phyloP scores from a whole-genome alignment of 306 rosid species.

The Prunus mume region DNA sequence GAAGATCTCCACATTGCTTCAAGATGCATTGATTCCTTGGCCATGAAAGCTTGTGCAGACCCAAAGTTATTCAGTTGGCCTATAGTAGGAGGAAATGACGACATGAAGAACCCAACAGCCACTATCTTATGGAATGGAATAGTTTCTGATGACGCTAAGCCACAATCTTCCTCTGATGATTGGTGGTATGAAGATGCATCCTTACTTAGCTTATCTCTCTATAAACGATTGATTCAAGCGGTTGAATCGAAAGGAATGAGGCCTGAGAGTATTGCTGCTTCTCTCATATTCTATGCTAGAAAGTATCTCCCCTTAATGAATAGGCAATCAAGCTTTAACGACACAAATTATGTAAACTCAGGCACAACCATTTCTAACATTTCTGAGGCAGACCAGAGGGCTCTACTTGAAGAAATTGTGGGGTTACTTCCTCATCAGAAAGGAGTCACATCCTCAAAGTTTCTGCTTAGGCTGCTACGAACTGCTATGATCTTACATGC shows the following conservation, averaged over 20 bases:
- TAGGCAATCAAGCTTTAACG: constrained; percentile 55
- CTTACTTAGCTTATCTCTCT: constrained; percentile 53
- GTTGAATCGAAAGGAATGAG: constrained; percentile 71
- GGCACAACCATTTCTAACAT: constrained; percentile 36
- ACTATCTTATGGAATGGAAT: constrained; percentile 51
- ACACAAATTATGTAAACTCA: constrained; percentile 36
- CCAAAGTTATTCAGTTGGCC: constrained; percentile 57
- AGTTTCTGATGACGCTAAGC: constrained; percentile 36
- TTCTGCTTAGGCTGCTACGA: constrained; percentile 59
- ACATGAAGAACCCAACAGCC: constrained; percentile 29
- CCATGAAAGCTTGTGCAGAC: constrained; percentile 65
- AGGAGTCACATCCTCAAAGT: constrained; percentile 53
- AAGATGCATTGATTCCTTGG: constrained; percentile 80
- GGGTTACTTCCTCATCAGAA: constrained; percentile 59
- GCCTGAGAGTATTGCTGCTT: constrained; percentile 53
- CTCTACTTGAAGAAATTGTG: constrained; percentile 64
- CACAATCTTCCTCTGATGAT: constrained; percentile 32
- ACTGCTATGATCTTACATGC: constrained; percentile 71
- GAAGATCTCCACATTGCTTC: constrained; percentile 71
- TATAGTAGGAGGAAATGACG: constrained; percentile 26
- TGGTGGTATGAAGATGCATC: constrained; percentile 90
- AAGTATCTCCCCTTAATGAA: constrained; percentile 65
- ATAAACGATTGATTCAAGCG: constrained; percentile 52
- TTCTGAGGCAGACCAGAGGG: constrained; percentile 63
- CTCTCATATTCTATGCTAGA: constrained; percentile 55